Evolutionary conservation across 2,329 filamentous ascomycete genomes (phyloP).

Genomic region (Penicillium thymicola): DNA sequence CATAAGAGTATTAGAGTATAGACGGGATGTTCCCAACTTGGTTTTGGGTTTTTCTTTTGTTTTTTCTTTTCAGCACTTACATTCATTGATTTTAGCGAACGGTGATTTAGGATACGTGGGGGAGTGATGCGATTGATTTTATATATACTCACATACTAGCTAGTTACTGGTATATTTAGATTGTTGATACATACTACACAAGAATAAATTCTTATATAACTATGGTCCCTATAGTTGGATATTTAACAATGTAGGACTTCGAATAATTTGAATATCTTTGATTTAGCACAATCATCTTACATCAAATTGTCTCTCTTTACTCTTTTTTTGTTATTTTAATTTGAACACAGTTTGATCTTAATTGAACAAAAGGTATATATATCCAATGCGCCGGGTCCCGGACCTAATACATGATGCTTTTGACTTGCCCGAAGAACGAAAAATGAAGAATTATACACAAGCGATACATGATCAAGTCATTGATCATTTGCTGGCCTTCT

Average conservation of each 20-base stretch:
- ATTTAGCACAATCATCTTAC: neutral
- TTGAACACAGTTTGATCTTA: conserved; percentile 14
- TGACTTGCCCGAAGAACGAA: conserved; percentile 17
- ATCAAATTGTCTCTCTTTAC: neutral
- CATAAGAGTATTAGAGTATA: conserved; percentile 26
- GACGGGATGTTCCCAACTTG: neutral
- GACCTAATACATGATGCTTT: conserved; percentile 25
- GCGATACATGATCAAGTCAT: conserved; percentile 8
- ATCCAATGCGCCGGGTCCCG: conserved; percentile 26
- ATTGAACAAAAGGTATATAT: conserved; percentile 28
- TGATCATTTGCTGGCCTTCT: conserved; percentile 32
- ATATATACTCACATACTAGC: neutral
- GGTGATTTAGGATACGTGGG: neutral
- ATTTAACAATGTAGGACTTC: neutral
- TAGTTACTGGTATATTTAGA: conserved; percentile 11
- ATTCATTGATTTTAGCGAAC: conserved; percentile 10
- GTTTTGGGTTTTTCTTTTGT: conserved; percentile 1
- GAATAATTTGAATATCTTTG: neutral
- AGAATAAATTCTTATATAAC: neutral
- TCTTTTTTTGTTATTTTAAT: neutral
- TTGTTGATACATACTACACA: neutral
- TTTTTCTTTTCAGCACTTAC: neutral
- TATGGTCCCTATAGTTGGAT: neutral
- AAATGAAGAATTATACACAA: conserved; percentile 19
- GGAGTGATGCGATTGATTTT: neutral